phyloP scores from a whole-genome alignment of 2,329 filamentous ascomycete genomes.

The Xylaria sp. region DNA sequence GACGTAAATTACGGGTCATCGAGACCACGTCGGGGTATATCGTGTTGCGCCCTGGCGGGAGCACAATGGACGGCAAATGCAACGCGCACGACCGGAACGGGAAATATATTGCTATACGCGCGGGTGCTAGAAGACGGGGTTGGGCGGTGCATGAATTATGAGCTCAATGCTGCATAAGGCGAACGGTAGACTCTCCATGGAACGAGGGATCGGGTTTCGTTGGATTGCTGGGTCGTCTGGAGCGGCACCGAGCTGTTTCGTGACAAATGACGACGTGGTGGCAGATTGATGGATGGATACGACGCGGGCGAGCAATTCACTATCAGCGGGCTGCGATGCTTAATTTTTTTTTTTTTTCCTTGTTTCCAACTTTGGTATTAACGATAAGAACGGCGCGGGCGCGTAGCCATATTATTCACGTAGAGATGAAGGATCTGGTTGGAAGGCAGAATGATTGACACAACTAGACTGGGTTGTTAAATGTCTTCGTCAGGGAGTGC shows the following conservation, averaged over 20 bases:
- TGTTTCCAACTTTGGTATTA: background rate
- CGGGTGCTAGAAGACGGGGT: slow-evolving; percentile 23
- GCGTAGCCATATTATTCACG: slow-evolving; percentile 21
- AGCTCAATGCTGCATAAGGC: slow-evolving; percentile 38
- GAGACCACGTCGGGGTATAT: slow-evolving; percentile 27
- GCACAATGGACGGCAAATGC: slow-evolving; percentile 17
- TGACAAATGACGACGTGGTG: slow-evolving; percentile 18
- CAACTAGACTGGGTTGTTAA: slow-evolving; percentile 7
- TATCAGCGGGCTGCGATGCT: background rate
- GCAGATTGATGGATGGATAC: background rate
- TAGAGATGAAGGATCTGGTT: slow-evolving; percentile 10
- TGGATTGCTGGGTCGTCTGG: background rate
- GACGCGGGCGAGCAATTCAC: slow-evolving; percentile 21
- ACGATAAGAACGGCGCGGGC: slow-evolving; percentile 6
- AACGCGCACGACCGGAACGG: slow-evolving; percentile 2
- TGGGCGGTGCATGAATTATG: slow-evolving; percentile 43
- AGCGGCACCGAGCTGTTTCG: slow-evolving; percentile 20
- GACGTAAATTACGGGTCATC: slow-evolving; percentile 24
- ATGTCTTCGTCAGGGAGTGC: slow-evolving; percentile 11
- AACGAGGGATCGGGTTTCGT: slow-evolving; percentile 38
- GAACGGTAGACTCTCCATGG: slow-evolving; percentile 38
- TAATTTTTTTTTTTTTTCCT: background rate
- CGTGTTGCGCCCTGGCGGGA: slow-evolving; percentile 18
- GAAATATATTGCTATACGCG: slow-evolving; percentile 8
- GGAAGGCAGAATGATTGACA: slow-evolving; percentile 20